These are phyloP conservation scores for Discostella stelligeroides DNA, from an alignment of 108 stramenopile species.

Conservation along the genomic window DNA sequence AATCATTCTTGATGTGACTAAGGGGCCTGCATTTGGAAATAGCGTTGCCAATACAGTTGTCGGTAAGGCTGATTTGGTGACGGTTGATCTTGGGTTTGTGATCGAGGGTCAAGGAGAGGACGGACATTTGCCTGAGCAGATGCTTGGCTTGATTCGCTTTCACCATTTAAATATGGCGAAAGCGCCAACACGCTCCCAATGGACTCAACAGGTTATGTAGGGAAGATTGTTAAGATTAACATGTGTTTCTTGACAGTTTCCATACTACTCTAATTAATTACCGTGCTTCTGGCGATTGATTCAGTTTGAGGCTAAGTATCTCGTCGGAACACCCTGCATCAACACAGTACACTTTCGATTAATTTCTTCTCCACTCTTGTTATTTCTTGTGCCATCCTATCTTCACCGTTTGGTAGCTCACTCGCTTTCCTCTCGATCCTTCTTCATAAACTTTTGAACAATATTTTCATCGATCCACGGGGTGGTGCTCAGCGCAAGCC, in stretches of 20 bases:
- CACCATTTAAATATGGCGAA: constrained; percentile 56
- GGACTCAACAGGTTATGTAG: too few species aligned
- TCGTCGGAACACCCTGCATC: too few species aligned
- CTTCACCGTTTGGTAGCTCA: too few species aligned
- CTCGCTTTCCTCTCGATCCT: too few species aligned
- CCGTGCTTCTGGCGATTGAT: too few species aligned
- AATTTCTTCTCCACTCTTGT: too few species aligned
- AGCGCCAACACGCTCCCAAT: constrained; percentile 29
- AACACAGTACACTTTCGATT: too few species aligned
- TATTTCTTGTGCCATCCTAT: too few species aligned
- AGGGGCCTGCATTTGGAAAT: constrained; percentile 53
- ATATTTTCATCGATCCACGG: constrained; percentile 80
- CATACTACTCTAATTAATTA: too few species aligned
- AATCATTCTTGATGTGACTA: constrained; percentile 49
- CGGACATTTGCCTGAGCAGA: constrained; percentile 52
- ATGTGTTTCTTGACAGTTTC: too few species aligned
- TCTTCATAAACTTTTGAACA: constrained; percentile 63
- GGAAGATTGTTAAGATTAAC: too few species aligned
- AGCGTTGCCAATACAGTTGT: constrained; percentile 53
- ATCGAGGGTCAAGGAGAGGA: constrained; percentile 50
- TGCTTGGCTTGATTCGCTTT: constrained; percentile 47
- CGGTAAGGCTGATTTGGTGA: constrained; percentile 45
- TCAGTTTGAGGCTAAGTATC: too few species aligned
- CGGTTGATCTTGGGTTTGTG: constrained; percentile 58
- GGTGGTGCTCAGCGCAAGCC: constrained; percentile 78